Evolutionary conservation across 2,329 filamentous ascomycete species (phyloP).

Genomic region (Pestalotiopsis sp.): DNA sequence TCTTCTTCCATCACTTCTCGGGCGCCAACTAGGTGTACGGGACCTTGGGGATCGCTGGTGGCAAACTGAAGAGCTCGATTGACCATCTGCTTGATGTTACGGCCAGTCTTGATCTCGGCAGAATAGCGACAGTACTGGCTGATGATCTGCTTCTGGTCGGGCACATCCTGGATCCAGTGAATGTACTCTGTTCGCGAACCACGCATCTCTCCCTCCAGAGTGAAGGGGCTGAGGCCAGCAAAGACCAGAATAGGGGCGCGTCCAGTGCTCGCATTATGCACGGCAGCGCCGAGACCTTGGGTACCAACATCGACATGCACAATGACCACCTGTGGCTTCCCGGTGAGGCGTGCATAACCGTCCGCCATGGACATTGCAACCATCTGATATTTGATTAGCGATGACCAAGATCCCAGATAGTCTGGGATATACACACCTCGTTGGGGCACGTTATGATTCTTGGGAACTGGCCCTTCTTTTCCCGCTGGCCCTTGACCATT

Average conservation of each 20-base stretch:
- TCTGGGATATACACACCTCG: constrained; percentile 51
- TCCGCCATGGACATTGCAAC: constrained; percentile 84
- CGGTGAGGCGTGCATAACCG: constrained; percentile 72
- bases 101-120: constrained; percentile 79
- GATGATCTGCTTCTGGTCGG: constrained; percentile 78
- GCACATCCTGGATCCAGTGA: constrained; percentile 84
- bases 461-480: constrained; percentile 65
- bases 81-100: constrained; percentile 87
- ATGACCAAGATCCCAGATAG: not conserved
- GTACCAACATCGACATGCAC: constrained; percentile 83
- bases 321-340: constrained; percentile 74
- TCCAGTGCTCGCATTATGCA: constrained; percentile 77
- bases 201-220: constrained; percentile 73
- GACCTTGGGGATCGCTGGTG: constrained; percentile 72
- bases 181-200: constrained; percentile 82
- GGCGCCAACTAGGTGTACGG: constrained; percentile 76
- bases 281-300: constrained; percentile 73
- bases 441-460: constrained; percentile 78
- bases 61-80: constrained; percentile 84
- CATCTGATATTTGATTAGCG: constrained; percentile 53
- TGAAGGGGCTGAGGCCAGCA: constrained; percentile 75
- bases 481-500: constrained; percentile 73
- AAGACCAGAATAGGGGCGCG: constrained; percentile 76
- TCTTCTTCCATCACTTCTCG: constrained; percentile 87
- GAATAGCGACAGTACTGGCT: constrained; percentile 83